phyloP scores from a whole-genome alignment of 1,139 yeast species.

The Taiozyma sp. region DNA sequence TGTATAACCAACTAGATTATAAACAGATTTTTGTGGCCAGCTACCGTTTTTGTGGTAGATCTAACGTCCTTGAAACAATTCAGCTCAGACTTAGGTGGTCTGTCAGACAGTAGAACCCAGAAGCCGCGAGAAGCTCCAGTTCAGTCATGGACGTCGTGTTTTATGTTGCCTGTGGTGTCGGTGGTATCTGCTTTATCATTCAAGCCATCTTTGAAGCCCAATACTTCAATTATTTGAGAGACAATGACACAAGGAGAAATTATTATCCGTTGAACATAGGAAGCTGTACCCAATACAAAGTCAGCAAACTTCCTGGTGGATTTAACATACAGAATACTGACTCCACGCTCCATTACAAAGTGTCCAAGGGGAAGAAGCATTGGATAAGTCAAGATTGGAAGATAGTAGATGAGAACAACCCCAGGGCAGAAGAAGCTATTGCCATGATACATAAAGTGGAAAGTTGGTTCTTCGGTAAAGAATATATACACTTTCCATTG shows the following conservation, averaged over 20 bases:
- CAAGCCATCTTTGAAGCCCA: conserved; percentile 1
- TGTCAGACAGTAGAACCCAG: too few species aligned
- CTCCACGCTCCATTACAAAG: background rate
- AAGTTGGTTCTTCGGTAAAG: background rate
- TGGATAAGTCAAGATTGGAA: background rate
- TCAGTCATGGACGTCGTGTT: background rate
- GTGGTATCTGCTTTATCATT: background rate
- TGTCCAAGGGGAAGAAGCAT: background rate
- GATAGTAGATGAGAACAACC: background rate
- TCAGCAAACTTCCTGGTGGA: background rate
- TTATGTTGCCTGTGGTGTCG: background rate
- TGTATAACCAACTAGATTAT: too few species aligned
- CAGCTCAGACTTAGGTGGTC: background rate
- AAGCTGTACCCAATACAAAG: background rate
- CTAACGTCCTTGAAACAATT: background rate
- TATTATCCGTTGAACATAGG: conserved; percentile 9
- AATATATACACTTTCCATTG: background rate
- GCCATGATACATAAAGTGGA: background rate
- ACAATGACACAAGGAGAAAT: conserved; percentile 4
- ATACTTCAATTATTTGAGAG: background rate
- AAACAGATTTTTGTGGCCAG: background rate
- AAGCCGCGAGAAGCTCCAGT: background rate
- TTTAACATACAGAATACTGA: background rate
- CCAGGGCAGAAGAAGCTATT: background rate
- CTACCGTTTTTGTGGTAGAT: background rate